phyloP scores from a whole-genome alignment of 768 basidiomycete species.

The Goffeauzyma gilvescens region DNA sequence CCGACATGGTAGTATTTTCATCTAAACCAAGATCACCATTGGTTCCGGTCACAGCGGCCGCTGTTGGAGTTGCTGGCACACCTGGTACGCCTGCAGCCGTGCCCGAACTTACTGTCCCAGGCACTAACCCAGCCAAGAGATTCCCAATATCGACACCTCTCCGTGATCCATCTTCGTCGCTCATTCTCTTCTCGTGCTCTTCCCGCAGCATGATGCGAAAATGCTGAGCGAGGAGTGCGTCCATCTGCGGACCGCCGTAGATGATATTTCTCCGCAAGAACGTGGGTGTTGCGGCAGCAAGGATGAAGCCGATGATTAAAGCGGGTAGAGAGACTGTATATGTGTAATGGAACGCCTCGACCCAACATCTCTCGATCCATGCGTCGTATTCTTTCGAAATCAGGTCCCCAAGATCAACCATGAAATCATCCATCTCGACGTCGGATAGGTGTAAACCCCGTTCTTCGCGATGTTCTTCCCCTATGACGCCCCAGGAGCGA shows the following conservation, averaged over 20 bases:
- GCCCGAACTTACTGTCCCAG: not conserved
- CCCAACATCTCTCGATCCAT: constrained; percentile 33
- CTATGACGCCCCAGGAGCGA: constrained; percentile 16
- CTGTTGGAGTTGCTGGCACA: too few species aligned
- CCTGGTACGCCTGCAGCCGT: not conserved
- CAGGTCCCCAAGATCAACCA: constrained; percentile 26
- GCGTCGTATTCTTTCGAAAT: constrained; percentile 29
- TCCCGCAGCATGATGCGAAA: constrained; percentile 24
- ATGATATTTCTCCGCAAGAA: constrained; percentile 29
- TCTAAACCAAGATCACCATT: too few species aligned
- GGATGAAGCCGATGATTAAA: constrained; percentile 29
- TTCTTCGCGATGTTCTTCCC: constrained; percentile 17
- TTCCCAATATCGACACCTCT: constrained; percentile 15
- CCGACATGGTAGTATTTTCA: too few species aligned
- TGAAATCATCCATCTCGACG: constrained; percentile 26
- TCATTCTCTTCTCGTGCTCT: constrained; percentile 27
- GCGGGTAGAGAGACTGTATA: constrained; percentile 27
- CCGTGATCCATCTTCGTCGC: constrained; percentile 14
- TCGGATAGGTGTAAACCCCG: constrained; percentile 17
- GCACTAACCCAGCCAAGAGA: constrained; percentile 8
- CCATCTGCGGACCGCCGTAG: constrained; percentile 26
- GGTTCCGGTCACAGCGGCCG: too few species aligned
- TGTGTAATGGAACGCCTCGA: constrained; percentile 30
- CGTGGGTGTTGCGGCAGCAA: constrained; percentile 20
- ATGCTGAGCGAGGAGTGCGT: constrained; percentile 23